Evolutionary conservation across 2,329 filamentous ascomycete genomes (phyloP), one percentile per base, ranked within the genome.

Genomic region (Zymoseptoria tritici): DNA sequence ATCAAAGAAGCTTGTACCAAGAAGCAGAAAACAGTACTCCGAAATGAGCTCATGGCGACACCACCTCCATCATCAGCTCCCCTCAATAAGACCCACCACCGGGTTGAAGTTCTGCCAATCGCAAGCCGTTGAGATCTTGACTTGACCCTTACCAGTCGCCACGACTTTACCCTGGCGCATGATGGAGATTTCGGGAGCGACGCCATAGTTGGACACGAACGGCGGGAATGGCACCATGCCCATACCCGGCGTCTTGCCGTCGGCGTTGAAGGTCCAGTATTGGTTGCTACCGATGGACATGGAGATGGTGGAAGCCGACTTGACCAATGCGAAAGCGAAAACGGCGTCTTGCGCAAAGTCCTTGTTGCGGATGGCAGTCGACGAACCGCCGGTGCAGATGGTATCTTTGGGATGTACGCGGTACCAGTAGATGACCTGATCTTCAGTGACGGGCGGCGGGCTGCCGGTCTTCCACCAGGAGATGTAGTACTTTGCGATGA

Each of bases 401-500:
- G 70, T 69, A 4, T 61, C 65, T 61, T 74, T 74, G 58, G 72
- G 71, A 63, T 75, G 73, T 20, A 71, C 66, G 60, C 73, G 71
- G 64, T 75, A 73, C 73, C 73, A 75, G 69, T 68, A 74, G 60
- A 75, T 67, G 52, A 75, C 71, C 50, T 73, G 71, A 59, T 75
- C 73, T 64, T 67, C 63, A 55, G 68, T 71, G 60, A 74, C 68
- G 21, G 61, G 59, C 16, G 73, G 73, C 31, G 68, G 60, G 53
- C 55, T 64, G 56, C 71, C 71, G 46, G 50, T 70, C 69, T 75
- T 75, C 68, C 69, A 74, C 71, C 71, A 74, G 51, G 56, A 55
- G 60, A 73, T 69, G 65, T 74, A 75, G 68, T 75, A 74, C 62
- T 71, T 69, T 58, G 73, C 70, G 58, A 75, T 73, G 64, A 73